Evolutionary conservation across 2,329 filamentous ascomycete species (phyloP).

Genomic region (Geosmithia morbida): DNA sequence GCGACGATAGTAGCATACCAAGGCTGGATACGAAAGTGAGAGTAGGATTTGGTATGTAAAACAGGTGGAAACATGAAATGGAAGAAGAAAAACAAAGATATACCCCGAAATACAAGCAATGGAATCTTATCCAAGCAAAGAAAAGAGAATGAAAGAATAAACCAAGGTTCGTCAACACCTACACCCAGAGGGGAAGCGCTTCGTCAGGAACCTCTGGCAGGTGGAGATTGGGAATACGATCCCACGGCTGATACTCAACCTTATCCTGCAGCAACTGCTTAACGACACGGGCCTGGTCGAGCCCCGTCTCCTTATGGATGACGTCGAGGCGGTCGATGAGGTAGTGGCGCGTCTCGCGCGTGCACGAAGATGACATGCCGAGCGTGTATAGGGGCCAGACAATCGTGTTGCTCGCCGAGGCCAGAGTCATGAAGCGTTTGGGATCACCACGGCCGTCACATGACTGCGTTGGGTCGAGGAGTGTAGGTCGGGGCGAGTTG

Average conservation of each 20-base stretch:
- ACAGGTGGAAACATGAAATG: not conserved
- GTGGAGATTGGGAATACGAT: constrained; percentile 9
- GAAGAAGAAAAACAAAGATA: not conserved
- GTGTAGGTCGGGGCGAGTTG: constrained; percentile 16
- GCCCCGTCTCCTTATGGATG: constrained; percentile 28
- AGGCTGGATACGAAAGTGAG: not conserved
- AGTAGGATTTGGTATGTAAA: not conserved
- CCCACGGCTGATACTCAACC: constrained; percentile 12
- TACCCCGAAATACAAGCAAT: not conserved
- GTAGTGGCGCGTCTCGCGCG: constrained; percentile 23
- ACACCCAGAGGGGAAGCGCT: constrained; percentile 13
- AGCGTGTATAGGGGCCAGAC: constrained; percentile 36
- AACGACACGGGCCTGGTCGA: constrained; percentile 27
- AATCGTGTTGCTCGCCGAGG: constrained; percentile 30
- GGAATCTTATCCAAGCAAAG: not conserved
- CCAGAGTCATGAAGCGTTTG: constrained; percentile 31
- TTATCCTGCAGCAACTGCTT: constrained; percentile 25
- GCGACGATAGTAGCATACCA: not conserved
- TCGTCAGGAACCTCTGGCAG: constrained; percentile 13
- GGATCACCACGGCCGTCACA: constrained; percentile 15
- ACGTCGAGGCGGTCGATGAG: constrained; percentile 27
- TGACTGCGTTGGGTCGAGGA: constrained; percentile 24
- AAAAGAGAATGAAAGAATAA: not conserved
- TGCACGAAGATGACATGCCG: constrained; percentile 30
- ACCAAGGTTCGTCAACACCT: too few species aligned